A percentile compares a stretch with the other conserved stretches of the same genome.
Conservation (phyloP, 257 asterid species). For the Penstemon davidsonii region DNA sequence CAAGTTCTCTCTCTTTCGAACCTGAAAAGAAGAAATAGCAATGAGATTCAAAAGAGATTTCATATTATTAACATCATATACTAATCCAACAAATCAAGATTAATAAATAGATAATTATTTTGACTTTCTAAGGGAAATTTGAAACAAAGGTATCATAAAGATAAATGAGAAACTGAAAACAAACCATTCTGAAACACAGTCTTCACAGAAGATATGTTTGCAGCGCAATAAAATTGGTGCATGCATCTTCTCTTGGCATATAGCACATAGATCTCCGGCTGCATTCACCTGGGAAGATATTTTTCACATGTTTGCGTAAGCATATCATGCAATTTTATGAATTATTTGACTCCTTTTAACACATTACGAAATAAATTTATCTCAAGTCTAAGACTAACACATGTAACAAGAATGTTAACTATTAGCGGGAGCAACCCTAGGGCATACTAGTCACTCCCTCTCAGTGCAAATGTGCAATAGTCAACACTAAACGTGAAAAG, state of each 20-base stretch:
- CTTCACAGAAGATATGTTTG: slow-evolving; percentile 79
- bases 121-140: not conserved
- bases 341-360: slow-evolving; percentile 1
- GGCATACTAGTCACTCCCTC: not conserved
- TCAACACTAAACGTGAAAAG: not conserved
- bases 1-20: slow-evolving; percentile 87
- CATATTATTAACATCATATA: not conserved
- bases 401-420: not conserved
- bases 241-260: slow-evolving; percentile 80
- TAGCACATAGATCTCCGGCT: slow-evolving; percentile 68
- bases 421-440: not conserved
- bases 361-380: slow-evolving; percentile 10
- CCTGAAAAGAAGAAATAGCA: slow-evolving; percentile 41
- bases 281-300: slow-evolving; percentile 51
- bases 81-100: not conserved
- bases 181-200: slow-evolving; percentile 73
- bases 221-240: slow-evolving; percentile 58
- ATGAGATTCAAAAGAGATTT: not conserved
- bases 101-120: not conserved
- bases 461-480: not conserved
- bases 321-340: not conserved
- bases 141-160: not conserved
- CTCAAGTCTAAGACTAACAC: not conserved
- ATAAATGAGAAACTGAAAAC: slow-evolving; percentile 6
- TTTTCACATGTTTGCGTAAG: slow-evolving; percentile 22